phyloP scores from a whole-genome alignment of 495 filamentous ascomycete species.

The Tricharina praecox region DNA sequence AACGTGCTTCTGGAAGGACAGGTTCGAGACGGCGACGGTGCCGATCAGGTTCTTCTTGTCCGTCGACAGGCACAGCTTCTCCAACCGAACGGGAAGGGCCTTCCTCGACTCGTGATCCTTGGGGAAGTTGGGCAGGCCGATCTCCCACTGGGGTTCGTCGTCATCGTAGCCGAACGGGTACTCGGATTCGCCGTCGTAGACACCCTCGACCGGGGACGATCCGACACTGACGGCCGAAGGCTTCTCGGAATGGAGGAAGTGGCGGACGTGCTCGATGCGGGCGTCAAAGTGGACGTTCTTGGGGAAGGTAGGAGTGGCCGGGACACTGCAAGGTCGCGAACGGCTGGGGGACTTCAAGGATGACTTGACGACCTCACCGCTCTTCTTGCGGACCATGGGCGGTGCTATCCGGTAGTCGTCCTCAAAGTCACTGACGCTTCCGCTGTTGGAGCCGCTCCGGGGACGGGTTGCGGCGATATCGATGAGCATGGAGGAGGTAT shows the following conservation, averaged over 20 bases:
- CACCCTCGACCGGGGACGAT: slow-evolving; percentile 71
- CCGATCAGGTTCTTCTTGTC: slow-evolving; percentile 78
- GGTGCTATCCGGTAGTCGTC: slow-evolving; percentile 49
- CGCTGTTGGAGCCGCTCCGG: slow-evolving; percentile 12
- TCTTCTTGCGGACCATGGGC: slow-evolving; percentile 91
- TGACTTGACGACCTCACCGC: slow-evolving; percentile 85
- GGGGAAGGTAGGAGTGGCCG: slow-evolving; percentile 79
- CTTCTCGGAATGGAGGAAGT: slow-evolving; percentile 83
- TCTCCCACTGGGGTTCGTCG: slow-evolving; percentile 64
- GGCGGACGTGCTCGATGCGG: slow-evolving; percentile 80
- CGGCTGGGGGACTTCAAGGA: slow-evolving; percentile 63
- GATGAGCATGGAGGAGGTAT: slow-evolving; percentile 2
- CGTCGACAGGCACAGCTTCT: slow-evolving; percentile 65
- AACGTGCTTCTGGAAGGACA: slow-evolving; percentile 78
- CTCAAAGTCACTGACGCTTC: slow-evolving; percentile 33
- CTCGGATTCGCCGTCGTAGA: slow-evolving; percentile 62
- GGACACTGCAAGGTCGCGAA: slow-evolving; percentile 85
- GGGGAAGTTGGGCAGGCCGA: slow-evolving; percentile 70
- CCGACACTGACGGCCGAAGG: slow-evolving; percentile 88
- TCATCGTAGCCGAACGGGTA: slow-evolving; percentile 63
- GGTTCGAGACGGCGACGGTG: slow-evolving; percentile 65
- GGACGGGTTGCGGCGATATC: slow-evolving; percentile 35
- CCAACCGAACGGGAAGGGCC: slow-evolving; percentile 51
- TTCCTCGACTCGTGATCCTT: slow-evolving; percentile 45
- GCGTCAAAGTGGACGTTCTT: slow-evolving; percentile 95